phyloP scores from a whole-genome alignment of 2,329 filamentous ascomycete genomes.

The Ustulina deusta region DNA sequence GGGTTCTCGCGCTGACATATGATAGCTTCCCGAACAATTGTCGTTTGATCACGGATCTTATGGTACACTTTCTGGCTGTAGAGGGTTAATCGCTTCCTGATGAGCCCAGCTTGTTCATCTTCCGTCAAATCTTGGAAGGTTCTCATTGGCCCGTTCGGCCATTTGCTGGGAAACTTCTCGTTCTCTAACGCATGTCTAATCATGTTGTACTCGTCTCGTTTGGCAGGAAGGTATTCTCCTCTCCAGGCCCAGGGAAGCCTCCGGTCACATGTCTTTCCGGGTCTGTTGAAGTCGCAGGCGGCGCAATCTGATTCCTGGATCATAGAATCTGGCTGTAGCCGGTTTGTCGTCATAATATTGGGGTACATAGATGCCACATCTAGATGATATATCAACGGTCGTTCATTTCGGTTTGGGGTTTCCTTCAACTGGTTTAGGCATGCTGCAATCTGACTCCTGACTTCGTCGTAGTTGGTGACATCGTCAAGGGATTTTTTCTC shows the following conservation, averaged over 20 bases:
- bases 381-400: slow-evolving; percentile 94
- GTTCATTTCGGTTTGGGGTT: slow-evolving; percentile 85
- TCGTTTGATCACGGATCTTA: slow-evolving; percentile 96
- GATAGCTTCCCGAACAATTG: slow-evolving; percentile 92
- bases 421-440: slow-evolving; percentile 78
- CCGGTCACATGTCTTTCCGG: slow-evolving; percentile 96
- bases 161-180: slow-evolving; percentile 88
- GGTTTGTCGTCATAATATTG: slow-evolving; percentile 99
- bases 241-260: slow-evolving; percentile 97
- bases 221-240: slow-evolving; percentile 95
- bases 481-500: slow-evolving; percentile 86
- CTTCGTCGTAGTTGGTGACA: slow-evolving; percentile 83
- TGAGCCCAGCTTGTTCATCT: slow-evolving; percentile 83
- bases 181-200: slow-evolving; percentile 91
- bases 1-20: slow-evolving; percentile 98
- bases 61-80: slow-evolving; percentile 99
- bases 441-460: slow-evolving; percentile 83
- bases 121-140: slow-evolving; percentile 83
- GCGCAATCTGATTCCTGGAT: slow-evolving; percentile 96
- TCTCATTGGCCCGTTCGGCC: slow-evolving; percentile 74
- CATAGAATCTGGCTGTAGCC: slow-evolving; percentile 98
- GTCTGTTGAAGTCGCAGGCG: slow-evolving; percentile 97
- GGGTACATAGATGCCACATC: slow-evolving; percentile 99
- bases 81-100: slow-evolving; percentile 88
- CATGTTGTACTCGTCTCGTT: slow-evolving; percentile 99